phyloP scores from a whole-genome alignment of 345 rosid species.

The Reutealis trisperma region DNA sequence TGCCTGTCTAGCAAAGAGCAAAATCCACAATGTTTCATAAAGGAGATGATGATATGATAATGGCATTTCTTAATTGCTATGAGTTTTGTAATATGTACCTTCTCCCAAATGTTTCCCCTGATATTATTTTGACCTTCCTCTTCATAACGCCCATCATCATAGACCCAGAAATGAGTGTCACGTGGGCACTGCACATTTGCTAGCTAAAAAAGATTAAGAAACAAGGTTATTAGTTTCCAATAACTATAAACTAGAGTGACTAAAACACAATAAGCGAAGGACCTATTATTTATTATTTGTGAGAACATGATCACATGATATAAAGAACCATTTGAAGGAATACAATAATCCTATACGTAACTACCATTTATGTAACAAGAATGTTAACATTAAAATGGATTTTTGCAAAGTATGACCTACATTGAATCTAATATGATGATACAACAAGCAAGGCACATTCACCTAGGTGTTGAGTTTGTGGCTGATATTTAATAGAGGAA shows the following conservation, averaged over 20 bases:
- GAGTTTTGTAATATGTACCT: slow-evolving; percentile 44
- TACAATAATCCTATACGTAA: neutral
- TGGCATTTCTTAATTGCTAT: neutral
- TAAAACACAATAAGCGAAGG: neutral
- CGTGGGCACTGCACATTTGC: slow-evolving; percentile 81
- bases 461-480: too few relatives aligned
- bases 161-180: slow-evolving; percentile 86
- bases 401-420: neutral
- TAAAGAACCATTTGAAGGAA: neutral
- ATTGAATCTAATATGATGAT: neutral
- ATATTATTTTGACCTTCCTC: slow-evolving; percentile 88
- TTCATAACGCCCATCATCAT: slow-evolving; percentile 82
- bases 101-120: slow-evolving; percentile 84
- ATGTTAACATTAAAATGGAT: neutral
- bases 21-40: slow-evolving; percentile 27
- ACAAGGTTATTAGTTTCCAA: slow-evolving; percentile 5
- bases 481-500: too few relatives aligned
- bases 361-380: neutral
- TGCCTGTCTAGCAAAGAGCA: slow-evolving; percentile 65
- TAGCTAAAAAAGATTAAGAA: slow-evolving; percentile 44
- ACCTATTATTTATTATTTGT: neutral
- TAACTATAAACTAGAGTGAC: neutral
- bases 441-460: neutral
- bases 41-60: slow-evolving; percentile 11
- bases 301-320: neutral